These are phyloP conservation scores for Hypoxylon rickii DNA, from an alignment of 495 filamentous ascomycete genomes.

Conservation along the genomic window DNA sequence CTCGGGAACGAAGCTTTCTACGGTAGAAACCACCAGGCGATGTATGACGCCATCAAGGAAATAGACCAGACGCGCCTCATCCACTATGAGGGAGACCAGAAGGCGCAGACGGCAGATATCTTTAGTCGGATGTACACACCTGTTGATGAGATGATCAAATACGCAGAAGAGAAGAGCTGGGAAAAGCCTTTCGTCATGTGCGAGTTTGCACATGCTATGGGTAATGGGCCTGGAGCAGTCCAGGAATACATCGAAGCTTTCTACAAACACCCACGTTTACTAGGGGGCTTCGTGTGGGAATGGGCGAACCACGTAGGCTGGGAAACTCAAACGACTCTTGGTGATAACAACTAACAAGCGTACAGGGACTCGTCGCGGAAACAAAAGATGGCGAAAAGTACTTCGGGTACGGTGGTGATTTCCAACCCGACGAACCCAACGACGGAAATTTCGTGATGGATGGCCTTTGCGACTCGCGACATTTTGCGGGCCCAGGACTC, in stretches of 20 bases:
- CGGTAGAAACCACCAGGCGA: conserved; percentile 67
- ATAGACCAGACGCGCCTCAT: conserved; percentile 62
- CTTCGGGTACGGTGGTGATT: conserved; percentile 75
- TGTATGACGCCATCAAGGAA: conserved; percentile 66
- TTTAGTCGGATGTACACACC: conserved; percentile 69
- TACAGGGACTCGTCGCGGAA: conserved; percentile 59
- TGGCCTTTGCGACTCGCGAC: conserved; percentile 63
- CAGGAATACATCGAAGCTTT: conserved; percentile 73
- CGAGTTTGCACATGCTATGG: conserved; percentile 76
- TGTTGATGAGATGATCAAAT: conserved; percentile 51
- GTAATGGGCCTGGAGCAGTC: conserved; percentile 70
- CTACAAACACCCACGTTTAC: conserved; percentile 63
- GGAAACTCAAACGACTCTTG: neutral
- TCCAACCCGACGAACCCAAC: conserved; percentile 67
- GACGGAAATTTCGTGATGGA: conserved; percentile 73
- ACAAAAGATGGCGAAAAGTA: conserved; percentile 59
- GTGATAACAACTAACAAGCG: neutral
- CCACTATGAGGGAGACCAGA: conserved; percentile 70
- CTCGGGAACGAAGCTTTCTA: conserved; percentile 76
- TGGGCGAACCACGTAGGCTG: conserved; percentile 68
- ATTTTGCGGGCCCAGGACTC: conserved; percentile 64
- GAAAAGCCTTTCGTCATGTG: conserved; percentile 66
- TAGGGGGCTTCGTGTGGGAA: conserved; percentile 78
- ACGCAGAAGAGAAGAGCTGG: conserved; percentile 48
- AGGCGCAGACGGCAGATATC: conserved; percentile 66